phyloP scores from a whole-genome alignment of 148 eudicot species.

The Fallopia convolvulus region DNA sequence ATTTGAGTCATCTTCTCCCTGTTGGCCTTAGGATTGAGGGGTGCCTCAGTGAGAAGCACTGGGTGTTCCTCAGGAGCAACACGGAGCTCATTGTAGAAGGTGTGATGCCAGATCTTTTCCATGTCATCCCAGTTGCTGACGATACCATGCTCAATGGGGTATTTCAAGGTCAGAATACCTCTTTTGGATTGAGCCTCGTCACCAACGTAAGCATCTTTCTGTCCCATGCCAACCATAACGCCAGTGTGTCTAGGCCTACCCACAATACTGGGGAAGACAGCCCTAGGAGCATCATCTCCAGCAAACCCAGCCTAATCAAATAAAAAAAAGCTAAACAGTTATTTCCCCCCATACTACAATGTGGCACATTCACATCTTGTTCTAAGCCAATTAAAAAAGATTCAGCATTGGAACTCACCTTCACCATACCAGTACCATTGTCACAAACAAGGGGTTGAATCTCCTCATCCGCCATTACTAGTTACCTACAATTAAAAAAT shows the following conservation, averaged over 20 bases:
- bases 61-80: conserved; percentile 88
- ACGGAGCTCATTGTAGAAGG: conserved; percentile 78
- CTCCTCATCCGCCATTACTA: conserved; percentile 39
- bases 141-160: conserved; percentile 77
- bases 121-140: conserved; percentile 85
- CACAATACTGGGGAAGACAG: conserved; percentile 77
- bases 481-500: conserved; percentile 3
- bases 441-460: conserved; percentile 47
- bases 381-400: background rate
- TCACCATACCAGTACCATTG: conserved; percentile 47
- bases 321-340: background rate
- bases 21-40: conserved; percentile 83
- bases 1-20: conserved; percentile 82
- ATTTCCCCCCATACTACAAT: background rate
- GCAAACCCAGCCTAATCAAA: conserved; percentile 60
- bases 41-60: conserved; percentile 69
- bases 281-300: conserved; percentile 85
- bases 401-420: conserved; percentile 19
- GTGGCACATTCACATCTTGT: background rate
- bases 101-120: conserved; percentile 88
- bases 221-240: conserved; percentile 88
- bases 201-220: conserved; percentile 77
- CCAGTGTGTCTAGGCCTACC: conserved; percentile 83
- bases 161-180: conserved; percentile 65
- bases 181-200: conserved; percentile 82